Percentiles rank a stretch among this genome's conserved stretches.
These are phyloP conservation scores for Citrullus colocynthis DNA, from an alignment of 306 rosid genomes.

Conservation along the genomic window DNA sequence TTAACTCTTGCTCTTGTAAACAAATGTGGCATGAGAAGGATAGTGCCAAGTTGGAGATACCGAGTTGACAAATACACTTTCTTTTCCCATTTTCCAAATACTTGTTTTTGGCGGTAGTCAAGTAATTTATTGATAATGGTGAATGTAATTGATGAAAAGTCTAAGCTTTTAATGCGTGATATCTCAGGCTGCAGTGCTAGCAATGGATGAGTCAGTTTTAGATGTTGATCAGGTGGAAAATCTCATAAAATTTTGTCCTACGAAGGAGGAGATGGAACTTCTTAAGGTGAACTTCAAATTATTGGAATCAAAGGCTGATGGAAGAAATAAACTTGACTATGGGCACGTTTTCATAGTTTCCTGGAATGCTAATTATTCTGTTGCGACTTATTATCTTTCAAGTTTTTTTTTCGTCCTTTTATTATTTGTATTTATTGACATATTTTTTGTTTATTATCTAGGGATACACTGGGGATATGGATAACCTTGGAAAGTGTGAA, in stretches of 20 bases:
- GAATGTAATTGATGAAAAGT: not conserved
- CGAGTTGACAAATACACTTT: not conserved
- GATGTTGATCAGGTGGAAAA: slow-evolving; percentile 97
- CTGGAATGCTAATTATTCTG: not conserved
- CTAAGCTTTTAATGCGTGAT: slow-evolving; percentile 14
- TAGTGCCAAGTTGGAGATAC: not conserved
- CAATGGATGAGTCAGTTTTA: slow-evolving; percentile 84
- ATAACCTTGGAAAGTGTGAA: slow-evolving; percentile 83
- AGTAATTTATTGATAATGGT: not conserved
- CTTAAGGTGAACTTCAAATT: slow-evolving; percentile 51
- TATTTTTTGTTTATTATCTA: slow-evolving; percentile 26
- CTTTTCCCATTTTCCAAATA: not conserved
- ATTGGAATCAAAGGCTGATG: not conserved
- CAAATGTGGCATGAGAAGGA: not conserved
- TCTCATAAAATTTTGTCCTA: slow-evolving; percentile 89
- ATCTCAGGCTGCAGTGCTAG: slow-evolving; percentile 82
- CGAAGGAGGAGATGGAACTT: slow-evolving; percentile 98
- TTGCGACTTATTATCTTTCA: not conserved
- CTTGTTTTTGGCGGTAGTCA: not conserved
- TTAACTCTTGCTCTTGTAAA: not conserved
- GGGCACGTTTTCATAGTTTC: not conserved
- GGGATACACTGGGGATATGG: slow-evolving; percentile 84
- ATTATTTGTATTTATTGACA: slow-evolving; percentile 9
- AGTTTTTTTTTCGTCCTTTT: not conserved
- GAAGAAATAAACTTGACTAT: not conserved